A percentile compares a stretch with the other conserved stretches of the same genome.
Evolutionary conservation across 148 eudicot species (phyloP).

Genomic region (Rheum nobile): DNA sequence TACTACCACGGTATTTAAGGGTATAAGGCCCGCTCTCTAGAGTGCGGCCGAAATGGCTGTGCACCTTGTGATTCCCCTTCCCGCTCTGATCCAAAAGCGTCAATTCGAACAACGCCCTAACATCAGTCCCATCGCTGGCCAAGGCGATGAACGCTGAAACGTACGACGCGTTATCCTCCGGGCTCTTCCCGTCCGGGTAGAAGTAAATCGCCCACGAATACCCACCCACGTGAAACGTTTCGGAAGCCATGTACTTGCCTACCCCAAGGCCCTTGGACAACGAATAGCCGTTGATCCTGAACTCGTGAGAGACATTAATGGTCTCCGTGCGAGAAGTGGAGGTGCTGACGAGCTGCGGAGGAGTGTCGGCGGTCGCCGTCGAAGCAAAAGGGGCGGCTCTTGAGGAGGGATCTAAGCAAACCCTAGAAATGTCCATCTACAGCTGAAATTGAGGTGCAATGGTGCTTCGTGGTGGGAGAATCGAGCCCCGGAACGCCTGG

Average conservation of each 20-base stretch:
- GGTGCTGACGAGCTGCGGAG: slow-evolving; percentile 10
- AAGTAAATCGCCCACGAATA: slow-evolving; percentile 46
- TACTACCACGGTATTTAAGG: slow-evolving; percentile 42
- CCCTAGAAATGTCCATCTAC: slow-evolving; percentile 30
- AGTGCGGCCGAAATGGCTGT: slow-evolving; percentile 37
- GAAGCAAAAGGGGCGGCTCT: slow-evolving; percentile 5
- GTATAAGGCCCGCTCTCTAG: slow-evolving; percentile 45
- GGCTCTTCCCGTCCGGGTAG: slow-evolving; percentile 50
- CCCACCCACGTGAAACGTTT: slow-evolving; percentile 45
- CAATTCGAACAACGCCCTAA: slow-evolving; percentile 48
- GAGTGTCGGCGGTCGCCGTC: background rate
- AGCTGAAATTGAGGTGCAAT: background rate
- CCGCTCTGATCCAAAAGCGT: slow-evolving; percentile 51
- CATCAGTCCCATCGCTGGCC: slow-evolving; percentile 44
- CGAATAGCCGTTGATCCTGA: slow-evolving; percentile 33
- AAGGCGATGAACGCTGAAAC: slow-evolving; percentile 45
- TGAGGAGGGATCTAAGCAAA: slow-evolving; percentile 16
- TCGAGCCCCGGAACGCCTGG: background rate
- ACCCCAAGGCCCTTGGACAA: slow-evolving; percentile 37
- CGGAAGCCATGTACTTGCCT: slow-evolving; percentile 38
- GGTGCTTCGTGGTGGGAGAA: background rate
- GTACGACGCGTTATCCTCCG: slow-evolving; percentile 33
- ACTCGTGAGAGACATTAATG: slow-evolving; percentile 34
- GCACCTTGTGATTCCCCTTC: slow-evolving; percentile 33
- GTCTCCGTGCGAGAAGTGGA: slow-evolving; percentile 35